These are phyloP conservation scores for Avena sativa DNA, from an alignment of 176 grass and related monocot genomes.

Conservation along the genomic window DNA sequence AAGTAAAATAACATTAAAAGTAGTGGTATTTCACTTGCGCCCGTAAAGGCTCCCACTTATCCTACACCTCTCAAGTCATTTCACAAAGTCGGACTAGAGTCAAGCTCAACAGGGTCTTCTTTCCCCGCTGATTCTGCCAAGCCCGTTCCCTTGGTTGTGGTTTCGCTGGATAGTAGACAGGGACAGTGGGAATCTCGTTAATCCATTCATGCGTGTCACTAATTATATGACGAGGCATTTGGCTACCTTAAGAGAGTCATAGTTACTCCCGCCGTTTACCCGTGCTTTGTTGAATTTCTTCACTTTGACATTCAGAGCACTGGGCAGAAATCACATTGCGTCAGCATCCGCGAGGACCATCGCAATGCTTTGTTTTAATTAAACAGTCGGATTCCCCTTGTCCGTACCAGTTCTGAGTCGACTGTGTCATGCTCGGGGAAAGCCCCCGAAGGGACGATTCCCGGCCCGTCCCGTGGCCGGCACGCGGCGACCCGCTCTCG, in stretches of 20 bases:
- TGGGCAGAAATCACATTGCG: slow-evolving; percentile 75
- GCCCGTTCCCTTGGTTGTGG: neutral
- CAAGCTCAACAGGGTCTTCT: too few species aligned
- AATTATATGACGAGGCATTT: slow-evolving; percentile 47
- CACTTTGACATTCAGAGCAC: slow-evolving; percentile 89
- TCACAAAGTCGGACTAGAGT: too few species aligned
- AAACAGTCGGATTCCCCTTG: slow-evolving; percentile 84
- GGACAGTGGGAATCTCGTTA: slow-evolving; percentile 57
- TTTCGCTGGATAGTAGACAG: slow-evolving; percentile 40
- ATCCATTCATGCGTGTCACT: slow-evolving; percentile 56
- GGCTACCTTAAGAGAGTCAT: slow-evolving; percentile 89
- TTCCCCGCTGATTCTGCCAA: too few species aligned
- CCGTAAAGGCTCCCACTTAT: slow-evolving; percentile 16
- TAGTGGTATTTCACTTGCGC: slow-evolving; percentile 71
- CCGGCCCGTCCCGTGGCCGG: slow-evolving; percentile 5
- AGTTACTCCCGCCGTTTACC: slow-evolving; percentile 83
- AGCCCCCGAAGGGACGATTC: neutral
- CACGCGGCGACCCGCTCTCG: slow-evolving; percentile 40
- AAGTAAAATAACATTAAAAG: slow-evolving; percentile 79
- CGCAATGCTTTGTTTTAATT: slow-evolving; percentile 92
- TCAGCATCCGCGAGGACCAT: slow-evolving; percentile 71
- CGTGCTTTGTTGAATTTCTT: slow-evolving; percentile 73
- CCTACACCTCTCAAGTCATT: slow-evolving; percentile 2
- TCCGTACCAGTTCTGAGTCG: slow-evolving; percentile 67
- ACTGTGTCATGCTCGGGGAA: slow-evolving; percentile 38